Evolutionary conservation across 2,329 filamentous ascomycete species (phyloP), one percentile per base, ranked within the genome.

Genomic region (Cladosporium sp.): DNA sequence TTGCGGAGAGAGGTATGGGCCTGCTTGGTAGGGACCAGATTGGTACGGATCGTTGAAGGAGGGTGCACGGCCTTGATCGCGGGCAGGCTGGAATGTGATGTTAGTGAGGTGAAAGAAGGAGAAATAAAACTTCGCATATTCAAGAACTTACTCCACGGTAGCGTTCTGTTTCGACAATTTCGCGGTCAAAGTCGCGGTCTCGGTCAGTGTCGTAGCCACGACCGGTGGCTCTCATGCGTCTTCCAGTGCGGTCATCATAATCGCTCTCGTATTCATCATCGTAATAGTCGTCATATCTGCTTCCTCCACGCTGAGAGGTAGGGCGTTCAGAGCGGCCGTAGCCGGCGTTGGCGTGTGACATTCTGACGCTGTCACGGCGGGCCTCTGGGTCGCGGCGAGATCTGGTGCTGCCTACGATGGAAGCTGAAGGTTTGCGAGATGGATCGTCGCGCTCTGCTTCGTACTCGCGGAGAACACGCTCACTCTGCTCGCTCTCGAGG

Each of bases 381-480:
- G 55, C 51, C 36, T 43, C 55, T 27, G 22, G 50, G 42, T 53
- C 49, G 27, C 50, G 51, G 36, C 35, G 15, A 9, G 42, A 27
- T 49, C 30, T 50, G 29, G 38, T 41, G 19, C 38, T 41, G 19
- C 38, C 47, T 36, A 50, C 47, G 30, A 50, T 20, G 20, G 47
- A 50, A 7, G 51, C 39, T 25, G 48, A 35, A 13, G 60, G 56
- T 7, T 49, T 53, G 46, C 63, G 58, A 19, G 43, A 41, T 1
- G 61, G 62, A 47, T 65, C 62, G 61, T 63, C 62, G 27, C 40
- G 49, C 52, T 65, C 63, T 49, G 54, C 53, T 53, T 63, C 58
- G 61, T 65, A 66, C 9, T 54, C 56, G 32, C 55, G 40, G 18
- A 60, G 53, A 25, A 64, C 55, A 11, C 55, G 54, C 35, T 61